These are phyloP conservation scores for Fusarium gaditjirri DNA, from an alignment of 2,329 filamentous ascomycete species.

Conservation along the genomic window DNA sequence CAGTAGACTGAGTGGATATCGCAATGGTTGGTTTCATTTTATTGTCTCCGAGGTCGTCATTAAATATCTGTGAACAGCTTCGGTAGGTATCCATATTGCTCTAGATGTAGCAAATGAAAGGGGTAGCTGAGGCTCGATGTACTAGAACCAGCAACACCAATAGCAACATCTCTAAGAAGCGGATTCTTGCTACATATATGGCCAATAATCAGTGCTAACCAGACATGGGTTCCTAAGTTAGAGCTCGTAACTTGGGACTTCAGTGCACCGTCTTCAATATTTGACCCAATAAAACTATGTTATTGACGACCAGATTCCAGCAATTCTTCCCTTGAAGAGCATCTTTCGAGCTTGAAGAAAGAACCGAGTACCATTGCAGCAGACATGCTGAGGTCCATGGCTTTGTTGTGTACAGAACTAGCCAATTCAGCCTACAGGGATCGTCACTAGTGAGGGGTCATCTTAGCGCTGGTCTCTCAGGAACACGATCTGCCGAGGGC, in stretches of 20 bases:
- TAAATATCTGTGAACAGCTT: not conserved
- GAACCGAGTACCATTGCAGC: no score
- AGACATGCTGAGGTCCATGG: no score
- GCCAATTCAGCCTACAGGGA: not conserved
- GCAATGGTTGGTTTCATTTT: no score
- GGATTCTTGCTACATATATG: not conserved
- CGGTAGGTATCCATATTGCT: not conserved
- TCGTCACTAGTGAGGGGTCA: not conserved
- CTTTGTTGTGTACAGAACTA: no score
- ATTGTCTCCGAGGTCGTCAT: not conserved
- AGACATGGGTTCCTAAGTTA: not conserved
- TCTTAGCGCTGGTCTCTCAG: not conserved
- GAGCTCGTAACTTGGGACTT: no score
- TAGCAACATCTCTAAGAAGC: not conserved
- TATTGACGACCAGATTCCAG: no score
- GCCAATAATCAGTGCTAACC: not conserved
- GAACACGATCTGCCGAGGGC: not conserved
- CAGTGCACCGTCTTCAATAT: no score
- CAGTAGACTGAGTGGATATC: no score
- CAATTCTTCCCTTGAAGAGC: no score
- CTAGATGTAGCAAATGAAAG: rapidly evolving
- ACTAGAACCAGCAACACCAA: not conserved
- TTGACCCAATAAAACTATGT: no score
- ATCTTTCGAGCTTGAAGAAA: no score
- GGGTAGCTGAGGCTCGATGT: rapidly evolving